Conservation (phyloP, 805 yeast genomes). For the Diddensiella caesifluorescens region DNA sequence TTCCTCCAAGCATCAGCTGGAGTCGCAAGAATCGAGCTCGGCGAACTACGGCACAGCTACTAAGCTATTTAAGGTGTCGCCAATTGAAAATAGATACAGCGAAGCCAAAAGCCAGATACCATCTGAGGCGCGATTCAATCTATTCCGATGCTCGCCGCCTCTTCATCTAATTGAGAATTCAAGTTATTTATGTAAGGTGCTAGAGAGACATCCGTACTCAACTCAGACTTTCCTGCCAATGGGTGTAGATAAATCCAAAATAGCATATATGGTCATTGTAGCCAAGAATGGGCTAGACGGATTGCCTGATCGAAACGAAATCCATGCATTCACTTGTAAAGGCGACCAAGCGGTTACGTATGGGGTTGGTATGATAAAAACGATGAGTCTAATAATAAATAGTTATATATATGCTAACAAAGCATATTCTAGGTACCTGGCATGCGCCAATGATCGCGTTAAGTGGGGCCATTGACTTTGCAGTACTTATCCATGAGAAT, state of each 20-base stretch:
- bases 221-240: conserved; percentile 91
- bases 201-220: conserved; percentile 85
- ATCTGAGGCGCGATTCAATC: conserved; percentile 69
- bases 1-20: conserved; percentile 69
- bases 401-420: background rate
- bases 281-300: conserved; percentile 49
- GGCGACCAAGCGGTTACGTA: conserved; percentile 91
- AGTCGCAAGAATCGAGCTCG: conserved; percentile 38
- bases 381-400: background rate
- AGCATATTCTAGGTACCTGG: conserved; percentile 56
- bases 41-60: conserved; percentile 96
- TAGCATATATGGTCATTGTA: conserved; percentile 74
- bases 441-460: conserved; percentile 95
- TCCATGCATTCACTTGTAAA: conserved; percentile 65
- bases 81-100: conserved; percentile 49
- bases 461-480: conserved; percentile 67
- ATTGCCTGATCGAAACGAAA: conserved; percentile 56
- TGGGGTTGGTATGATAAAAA: conserved; percentile 42
- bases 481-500: conserved; percentile 82
- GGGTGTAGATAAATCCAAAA: conserved; percentile 51
- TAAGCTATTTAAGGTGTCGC: conserved; percentile 68
- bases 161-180: conserved; percentile 43
- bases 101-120: conserved; percentile 42
- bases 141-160: conserved; percentile 79
- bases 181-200: conserved; percentile 53